Evolutionary conservation across 192 early-diverging fungal genomes (phyloP).

Genomic region (Coemansia sp.): DNA sequence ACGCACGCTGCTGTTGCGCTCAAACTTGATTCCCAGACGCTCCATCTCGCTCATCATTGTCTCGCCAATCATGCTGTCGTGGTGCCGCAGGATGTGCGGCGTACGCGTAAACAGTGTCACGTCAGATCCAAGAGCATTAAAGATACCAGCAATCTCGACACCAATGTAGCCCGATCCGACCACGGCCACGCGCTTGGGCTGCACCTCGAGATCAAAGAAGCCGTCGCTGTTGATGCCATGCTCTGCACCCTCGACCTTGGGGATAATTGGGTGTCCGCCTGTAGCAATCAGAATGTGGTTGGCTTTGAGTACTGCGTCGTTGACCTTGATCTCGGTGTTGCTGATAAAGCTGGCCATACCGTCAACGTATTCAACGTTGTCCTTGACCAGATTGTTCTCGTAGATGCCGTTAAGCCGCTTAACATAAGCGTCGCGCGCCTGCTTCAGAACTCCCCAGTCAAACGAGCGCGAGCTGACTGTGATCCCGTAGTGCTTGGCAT

Average conservation of each 20-base stretch:
- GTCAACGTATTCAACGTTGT: conserved; percentile 77
- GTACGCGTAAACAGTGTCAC: conserved; percentile 86
- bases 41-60: conserved; percentile 74
- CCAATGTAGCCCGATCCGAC: conserved; percentile 96
- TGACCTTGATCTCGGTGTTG: conserved; percentile 65
- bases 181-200: conserved; percentile 90
- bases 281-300: conserved; percentile 92
- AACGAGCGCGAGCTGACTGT: conserved; percentile 60
- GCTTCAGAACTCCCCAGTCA: conserved; percentile 79
- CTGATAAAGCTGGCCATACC: conserved; percentile 85
- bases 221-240: conserved; percentile 89
- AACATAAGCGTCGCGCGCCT: conserved; percentile 95
- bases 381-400: conserved; percentile 83
- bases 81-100: conserved; percentile 76
- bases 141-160: conserved; percentile 92
- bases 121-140: conserved; percentile 81
- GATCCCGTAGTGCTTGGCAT: conserved; percentile 92
- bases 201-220: conserved; percentile 90
- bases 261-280: conserved; percentile 73
- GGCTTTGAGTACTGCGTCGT: conserved; percentile 58
- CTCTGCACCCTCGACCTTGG: conserved; percentile 79
- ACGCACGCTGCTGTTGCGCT: conserved; percentile 60
- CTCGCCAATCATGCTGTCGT: conserved; percentile 82
- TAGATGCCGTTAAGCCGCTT: conserved; percentile 97
- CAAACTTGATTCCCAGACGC: conserved; percentile 78